Percentiles rank a stretch among this genome's conserved stretches.
Conservation (phyloP, 164 flowering plant species). For the Annona cherimola region DNA sequence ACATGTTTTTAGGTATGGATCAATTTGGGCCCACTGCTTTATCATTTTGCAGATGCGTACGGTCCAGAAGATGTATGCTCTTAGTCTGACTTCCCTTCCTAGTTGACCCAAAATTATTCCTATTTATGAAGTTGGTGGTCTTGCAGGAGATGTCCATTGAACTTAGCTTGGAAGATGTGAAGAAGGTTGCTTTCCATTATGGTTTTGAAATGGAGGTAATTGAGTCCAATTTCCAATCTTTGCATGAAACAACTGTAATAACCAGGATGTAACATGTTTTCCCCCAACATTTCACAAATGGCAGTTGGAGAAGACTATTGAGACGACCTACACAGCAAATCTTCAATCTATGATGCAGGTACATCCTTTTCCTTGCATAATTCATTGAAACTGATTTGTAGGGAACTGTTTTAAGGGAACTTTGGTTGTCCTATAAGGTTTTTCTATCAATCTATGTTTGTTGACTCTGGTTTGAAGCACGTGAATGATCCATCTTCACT, state of each 20-base stretch:
- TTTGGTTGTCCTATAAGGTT: background rate
- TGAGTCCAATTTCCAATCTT: background rate
- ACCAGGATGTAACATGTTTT: background rate
- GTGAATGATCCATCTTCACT: background rate
- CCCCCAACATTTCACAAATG: conserved; percentile 1
- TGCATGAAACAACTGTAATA: background rate
- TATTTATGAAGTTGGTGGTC: background rate
- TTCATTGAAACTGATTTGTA: too few species aligned
- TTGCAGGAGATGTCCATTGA: conserved; percentile 93
- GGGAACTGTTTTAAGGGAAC: background rate
- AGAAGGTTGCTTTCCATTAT: conserved; percentile 61
- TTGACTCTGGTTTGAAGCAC: background rate
- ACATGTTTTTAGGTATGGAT: conserved; percentile 66
- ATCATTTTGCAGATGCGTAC: conserved; percentile 91
- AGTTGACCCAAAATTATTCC: background rate
- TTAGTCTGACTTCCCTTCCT: background rate
- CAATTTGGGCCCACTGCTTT: conserved; percentile 93
- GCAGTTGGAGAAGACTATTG: conserved; percentile 76
- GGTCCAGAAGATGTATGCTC: conserved; percentile 78
- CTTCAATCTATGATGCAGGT: conserved; percentile 95
- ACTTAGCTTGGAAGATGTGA: conserved; percentile 94
- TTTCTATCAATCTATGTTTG: background rate
- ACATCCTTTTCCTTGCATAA: conserved; percentile 13
- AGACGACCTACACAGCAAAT: conserved; percentile 89
- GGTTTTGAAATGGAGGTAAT: conserved; percentile 81